Base-by-base conservation (phyloP, 768 basidiomycete genomes). In the Asterophora lycoperdoides region DNA sequence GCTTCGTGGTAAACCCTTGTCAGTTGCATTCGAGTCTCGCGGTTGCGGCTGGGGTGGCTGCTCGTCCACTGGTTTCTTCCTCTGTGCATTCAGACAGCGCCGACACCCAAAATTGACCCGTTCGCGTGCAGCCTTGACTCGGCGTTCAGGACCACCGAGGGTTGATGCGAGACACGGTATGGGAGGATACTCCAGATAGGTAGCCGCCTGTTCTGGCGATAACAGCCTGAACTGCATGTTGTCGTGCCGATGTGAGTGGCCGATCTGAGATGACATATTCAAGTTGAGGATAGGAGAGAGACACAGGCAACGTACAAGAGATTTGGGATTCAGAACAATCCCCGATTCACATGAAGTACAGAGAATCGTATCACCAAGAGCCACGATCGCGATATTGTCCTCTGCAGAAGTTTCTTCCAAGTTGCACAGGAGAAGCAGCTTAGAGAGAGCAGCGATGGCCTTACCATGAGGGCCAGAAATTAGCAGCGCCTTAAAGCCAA, bases 221-320 rank as follows among this genome's bases (percentile, higher is more conserved):
- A 70, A 49, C 28, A 77, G 4, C 2, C 64, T 55, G 41, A 85
- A 55, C 15, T 68, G 39, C 74, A 79, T 79, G 7, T 64, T 56
- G 0, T 79, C 72, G 53, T 87, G 85, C n/a, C 85, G 75, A 52
- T 81, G 79, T 35, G 74, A 75, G 60, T 87, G 85, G 0, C 79
- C 78, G 29, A 76, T 64, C 84, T 86, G 58, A n/a, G n/a, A 19
- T 34, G 33, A 38, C 11, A 39, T 9, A 2, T 52, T 30, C 19
- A 19, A 10, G 44, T 34, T 10, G 19, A 17, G 15, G 18, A 2
- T 17, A 34, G 51, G 5, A 29, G 3, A 15, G 32, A 38, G 39
- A 9, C 19, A 7, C 5, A 56, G 15, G 15, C 19, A 33, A 58
- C 77, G 45, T 56, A 81, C 84, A 28, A 84, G 64, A 42, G 59